Evolutionary conservation across 1,284 basidiomycete species (phyloP), one percentile per base, ranked within the genome.

Genomic region (Ganoderma sinense): DNA sequence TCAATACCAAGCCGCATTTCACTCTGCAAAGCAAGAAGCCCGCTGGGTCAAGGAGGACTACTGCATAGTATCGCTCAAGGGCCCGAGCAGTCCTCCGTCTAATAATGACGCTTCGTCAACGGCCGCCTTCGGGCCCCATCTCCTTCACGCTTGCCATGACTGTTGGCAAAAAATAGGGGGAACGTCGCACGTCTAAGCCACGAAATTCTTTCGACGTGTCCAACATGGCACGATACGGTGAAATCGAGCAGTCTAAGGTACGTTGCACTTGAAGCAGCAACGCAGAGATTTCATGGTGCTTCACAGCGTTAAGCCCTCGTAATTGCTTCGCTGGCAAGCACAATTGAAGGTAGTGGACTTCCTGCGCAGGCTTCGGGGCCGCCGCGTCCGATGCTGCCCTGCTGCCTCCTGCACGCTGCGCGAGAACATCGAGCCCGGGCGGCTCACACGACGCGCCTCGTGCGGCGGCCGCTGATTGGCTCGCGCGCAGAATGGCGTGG

Each of bases 391-490:
- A 23, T 23, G 48, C 48, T 23, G 48, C 20, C 45, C 20, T 10
- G 45, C n/a, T 6, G 4, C n/a, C 20, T 10, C 7, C 7, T 8
- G 18, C 1, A 20, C 45, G 45, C 5, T n/a, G 45, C 48, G 23
- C 48, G 48, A 51, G 48, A 51, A 51, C 23, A 6, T 51, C 23
- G 48, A 51, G 48, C 11, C 48, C 48, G 48, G 23, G 48, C 48
- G 48, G 2, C 48, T 51, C 48, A 26, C 48, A 26, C 23, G 48
- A 26, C 13, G 23, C 26, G 48, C 23, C 14, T 51, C 20, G 58
- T 60, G 33, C 58, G 33, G 60, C 60, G 16, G 26, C 14, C 43
- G 23, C 43, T 63, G 62, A 63, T 63, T 63, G 62, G 62, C 43
- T n/a, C 26, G 41, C 29, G 20, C 31, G 16, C 18, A 51, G 43